Conservation (phyloP, 352 stramenopile species). For the Phytophthora vignae region DNA sequence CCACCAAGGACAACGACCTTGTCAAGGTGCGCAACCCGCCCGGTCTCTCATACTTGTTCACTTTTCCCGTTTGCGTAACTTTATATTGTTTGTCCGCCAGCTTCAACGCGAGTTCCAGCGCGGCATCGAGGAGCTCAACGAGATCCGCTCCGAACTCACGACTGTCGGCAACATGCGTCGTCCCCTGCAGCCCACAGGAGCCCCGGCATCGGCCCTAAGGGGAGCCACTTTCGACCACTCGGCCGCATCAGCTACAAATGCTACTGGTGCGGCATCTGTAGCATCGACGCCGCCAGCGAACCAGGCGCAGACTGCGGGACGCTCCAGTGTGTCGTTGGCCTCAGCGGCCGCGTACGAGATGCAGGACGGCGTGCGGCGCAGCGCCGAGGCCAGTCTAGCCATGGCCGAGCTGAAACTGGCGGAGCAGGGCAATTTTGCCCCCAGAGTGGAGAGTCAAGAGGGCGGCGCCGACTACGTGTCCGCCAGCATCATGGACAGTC, state of each 20-base stretch:
- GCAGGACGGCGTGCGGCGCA: conserved; percentile 33
- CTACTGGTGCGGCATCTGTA: neutral
- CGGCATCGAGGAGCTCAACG: conserved; percentile 81
- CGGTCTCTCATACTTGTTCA: neutral
- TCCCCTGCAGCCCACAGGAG: conserved; percentile 52
- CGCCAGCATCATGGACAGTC: conserved; percentile 80
- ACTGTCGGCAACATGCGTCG: conserved; percentile 72
- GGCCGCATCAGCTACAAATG: neutral
- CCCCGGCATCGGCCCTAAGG: neutral
- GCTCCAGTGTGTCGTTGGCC: conserved; percentile 54
- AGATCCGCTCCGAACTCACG: conserved; percentile 81
- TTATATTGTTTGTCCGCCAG: conserved; percentile 22
- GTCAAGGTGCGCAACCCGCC: conserved; percentile 51
- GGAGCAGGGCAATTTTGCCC: conserved; percentile 56
- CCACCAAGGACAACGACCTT: conserved; percentile 80
- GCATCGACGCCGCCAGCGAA: neutral
- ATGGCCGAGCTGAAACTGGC: conserved; percentile 73
- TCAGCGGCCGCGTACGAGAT: conserved; percentile 36
- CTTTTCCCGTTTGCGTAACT: neutral
- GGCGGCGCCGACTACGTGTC: conserved; percentile 85
- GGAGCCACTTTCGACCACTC: conserved; percentile 22
- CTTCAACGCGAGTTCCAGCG: conserved; percentile 82
- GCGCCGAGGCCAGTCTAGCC: conserved; percentile 61
- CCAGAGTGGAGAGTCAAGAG: conserved; percentile 71
- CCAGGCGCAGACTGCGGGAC: conserved; percentile 2